These are phyloP conservation scores for Fusarium sp. DNA, from an alignment of 2,329 filamentous ascomycete species.

Conservation along the genomic window DNA sequence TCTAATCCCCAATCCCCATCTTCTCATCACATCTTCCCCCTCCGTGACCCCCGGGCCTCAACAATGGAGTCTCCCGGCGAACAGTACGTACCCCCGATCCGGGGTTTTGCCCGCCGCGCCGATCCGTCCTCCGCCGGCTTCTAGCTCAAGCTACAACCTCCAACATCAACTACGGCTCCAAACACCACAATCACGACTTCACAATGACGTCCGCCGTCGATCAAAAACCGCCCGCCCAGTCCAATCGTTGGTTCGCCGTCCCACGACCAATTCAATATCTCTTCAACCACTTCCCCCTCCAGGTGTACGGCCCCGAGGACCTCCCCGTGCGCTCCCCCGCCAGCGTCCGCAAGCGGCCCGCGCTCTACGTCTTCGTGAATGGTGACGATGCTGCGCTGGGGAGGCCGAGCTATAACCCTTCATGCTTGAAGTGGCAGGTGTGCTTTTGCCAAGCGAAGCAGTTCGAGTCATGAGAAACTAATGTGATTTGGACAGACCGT, in stretches of 20 bases:
- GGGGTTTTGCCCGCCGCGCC: conserved; percentile 42
- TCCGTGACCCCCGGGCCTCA: conserved; percentile 10
- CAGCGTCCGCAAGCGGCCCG: conserved; percentile 62
- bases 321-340: conserved; percentile 74
- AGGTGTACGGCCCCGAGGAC: conserved; percentile 80
- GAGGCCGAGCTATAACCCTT: conserved; percentile 88
- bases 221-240: conserved; percentile 23
- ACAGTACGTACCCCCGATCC: conserved; percentile 40
- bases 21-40: not conserved
- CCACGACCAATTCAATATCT: conserved; percentile 84
- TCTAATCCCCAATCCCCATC: not conserved
- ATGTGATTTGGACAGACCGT: conserved; percentile 73
- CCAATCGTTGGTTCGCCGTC: conserved; percentile 66
- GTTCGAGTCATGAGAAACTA: not conserved
- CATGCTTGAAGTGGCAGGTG: conserved; percentile 97
- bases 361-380: conserved; percentile 84
- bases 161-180: not conserved
- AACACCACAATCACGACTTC: not conserved
- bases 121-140: conserved; percentile 28
- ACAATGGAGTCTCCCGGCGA: conserved; percentile 3
- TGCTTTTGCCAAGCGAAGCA: conserved; percentile 44
- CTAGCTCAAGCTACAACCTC: conserved; percentile 31
- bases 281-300: conserved; percentile 87
- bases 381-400: conserved; percentile 72
- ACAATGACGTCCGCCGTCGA: conserved; percentile 39